Evolutionary conservation across 2,329 filamentous ascomycete species (phyloP).

Genomic region (Thelonectria olida): DNA sequence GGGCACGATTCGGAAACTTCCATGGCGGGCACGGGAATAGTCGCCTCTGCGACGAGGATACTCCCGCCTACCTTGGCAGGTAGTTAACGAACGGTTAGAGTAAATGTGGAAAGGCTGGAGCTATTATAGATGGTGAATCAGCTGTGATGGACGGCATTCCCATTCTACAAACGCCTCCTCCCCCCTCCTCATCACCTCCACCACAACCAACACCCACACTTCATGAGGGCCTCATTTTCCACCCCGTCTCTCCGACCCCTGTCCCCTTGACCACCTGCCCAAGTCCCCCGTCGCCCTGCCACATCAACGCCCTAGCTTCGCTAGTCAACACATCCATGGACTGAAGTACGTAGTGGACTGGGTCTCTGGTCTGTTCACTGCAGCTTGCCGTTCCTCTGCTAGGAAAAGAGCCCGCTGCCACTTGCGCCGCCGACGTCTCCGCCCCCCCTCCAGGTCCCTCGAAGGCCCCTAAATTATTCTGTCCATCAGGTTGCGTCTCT

Average conservation of each 20-base stretch:
- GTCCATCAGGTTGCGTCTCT: conserved; percentile 9
- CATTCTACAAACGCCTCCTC: background rate
- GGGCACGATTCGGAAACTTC: background rate
- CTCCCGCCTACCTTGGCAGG: background rate
- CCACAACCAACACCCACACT: background rate
- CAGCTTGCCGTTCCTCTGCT: conserved; percentile 12
- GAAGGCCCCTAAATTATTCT: conserved; percentile 1
- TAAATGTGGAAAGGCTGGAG: background rate
- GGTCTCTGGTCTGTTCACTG: conserved; percentile 13
- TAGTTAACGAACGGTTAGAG: background rate
- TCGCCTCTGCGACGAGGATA: background rate
- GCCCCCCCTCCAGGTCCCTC: background rate
- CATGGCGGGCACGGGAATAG: background rate
- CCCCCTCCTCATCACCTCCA: background rate
- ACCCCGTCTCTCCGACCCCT: conserved; percentile 11
- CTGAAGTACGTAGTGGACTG: background rate
- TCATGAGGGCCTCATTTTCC: conserved; percentile 7
- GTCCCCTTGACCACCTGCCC: background rate
- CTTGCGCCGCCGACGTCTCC: conserved; percentile 14
- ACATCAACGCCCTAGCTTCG: conserved; percentile 10
- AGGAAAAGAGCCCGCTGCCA: conserved; percentile 15
- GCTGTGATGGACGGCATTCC: background rate
- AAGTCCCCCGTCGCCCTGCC: conserved; percentile 8
- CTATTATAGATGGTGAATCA: background rate
- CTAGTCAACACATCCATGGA: background rate